Evolutionary conservation across 2,329 filamentous ascomycete species (phyloP), one percentile per base, ranked within the genome.

Genomic region (Cladophialophora exuberans): DNA sequence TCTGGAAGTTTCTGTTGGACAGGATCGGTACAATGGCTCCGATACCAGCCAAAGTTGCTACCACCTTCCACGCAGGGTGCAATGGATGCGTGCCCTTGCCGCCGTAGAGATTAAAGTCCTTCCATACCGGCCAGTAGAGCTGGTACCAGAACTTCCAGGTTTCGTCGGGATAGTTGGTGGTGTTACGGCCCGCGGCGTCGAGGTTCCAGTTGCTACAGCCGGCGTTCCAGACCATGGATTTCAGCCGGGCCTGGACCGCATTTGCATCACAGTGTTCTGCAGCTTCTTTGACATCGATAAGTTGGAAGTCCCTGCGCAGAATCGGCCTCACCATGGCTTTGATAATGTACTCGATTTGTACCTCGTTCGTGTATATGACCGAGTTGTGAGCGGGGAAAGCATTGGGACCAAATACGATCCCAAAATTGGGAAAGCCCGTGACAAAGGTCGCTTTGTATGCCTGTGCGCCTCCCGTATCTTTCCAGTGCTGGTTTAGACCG

Each of bases 381-480:
- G 79, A 83, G 0, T 76, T 80, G 66, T 87, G 83, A 0, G 84
- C 84, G 0, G 83, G 86, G 0, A 73, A 74, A 0, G 82, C 79
- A 62, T 88, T 88, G 13, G 58, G 58, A 0, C 84, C 83, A 30
- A 84, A 77, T 0, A 86, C 66, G 54, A 85, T 74, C 68, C 86
- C 86, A 62, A 86, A 82, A 63, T 87, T 87, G 1, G 84, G 84
- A 62, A 85, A 85, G 0, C 78, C 79, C 54, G 79, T 79, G 65
- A 86, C 70, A 1, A 77, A 75, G 1, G 78, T 78, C 10, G 65
- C 67, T 45, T 65, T 59, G 55, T 69, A 71, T 2, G 67, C 68
- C 35, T 69, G 66, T 10, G 67, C 68, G 11, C 69, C 69, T 6
- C 65, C 54, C 20, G 41, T 56, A 28, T 69, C 65, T 18, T 63